Evolutionary conservation across 2,329 filamentous ascomycete species (phyloP).

Genomic region (Lachnellula hyalina): DNA sequence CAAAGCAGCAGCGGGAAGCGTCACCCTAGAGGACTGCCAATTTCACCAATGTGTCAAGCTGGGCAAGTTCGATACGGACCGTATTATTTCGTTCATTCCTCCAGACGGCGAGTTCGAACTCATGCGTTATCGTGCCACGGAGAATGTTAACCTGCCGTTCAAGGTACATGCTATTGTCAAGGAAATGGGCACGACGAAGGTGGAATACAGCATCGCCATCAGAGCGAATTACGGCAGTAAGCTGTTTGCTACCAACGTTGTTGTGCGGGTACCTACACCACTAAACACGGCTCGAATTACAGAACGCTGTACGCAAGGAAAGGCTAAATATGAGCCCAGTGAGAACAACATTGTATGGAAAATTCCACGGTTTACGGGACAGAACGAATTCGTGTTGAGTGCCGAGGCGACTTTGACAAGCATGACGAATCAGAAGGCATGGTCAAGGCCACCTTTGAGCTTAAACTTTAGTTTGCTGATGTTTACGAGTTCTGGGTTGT

Average conservation of each 20-base stretch:
- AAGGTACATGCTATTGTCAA: constrained; percentile 99
- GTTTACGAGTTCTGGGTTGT: constrained; percentile 91
- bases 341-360: constrained; percentile 99
- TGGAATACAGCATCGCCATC: constrained; percentile 97
- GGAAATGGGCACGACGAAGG: constrained; percentile 92
- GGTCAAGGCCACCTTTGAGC: constrained; percentile 88
- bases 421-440: constrained; percentile 98
- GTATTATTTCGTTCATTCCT: constrained; percentile 95
- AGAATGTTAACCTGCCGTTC: constrained; percentile 98
- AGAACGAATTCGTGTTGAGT: constrained; percentile 90
- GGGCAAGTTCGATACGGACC: constrained; percentile 91
- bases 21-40: constrained; percentile 95
- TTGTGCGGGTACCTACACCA: constrained; percentile 90
- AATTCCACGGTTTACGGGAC: constrained; percentile 96
- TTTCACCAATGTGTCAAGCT: constrained; percentile 99
- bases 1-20: constrained; percentile 89
- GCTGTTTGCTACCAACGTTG: constrained; percentile 93
- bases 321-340: constrained; percentile 96
- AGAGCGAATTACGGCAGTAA: constrained; percentile 96
- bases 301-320: constrained; percentile 89
- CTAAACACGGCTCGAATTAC: constrained; percentile 93
- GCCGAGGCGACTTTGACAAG: constrained; percentile 89
- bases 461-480: constrained; percentile 91
- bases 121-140: constrained; percentile 96
- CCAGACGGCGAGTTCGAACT: constrained; percentile 97